phyloP scores from a whole-genome alignment of 2,329 filamentous ascomycete species.

The Trichophyton rubrum region DNA sequence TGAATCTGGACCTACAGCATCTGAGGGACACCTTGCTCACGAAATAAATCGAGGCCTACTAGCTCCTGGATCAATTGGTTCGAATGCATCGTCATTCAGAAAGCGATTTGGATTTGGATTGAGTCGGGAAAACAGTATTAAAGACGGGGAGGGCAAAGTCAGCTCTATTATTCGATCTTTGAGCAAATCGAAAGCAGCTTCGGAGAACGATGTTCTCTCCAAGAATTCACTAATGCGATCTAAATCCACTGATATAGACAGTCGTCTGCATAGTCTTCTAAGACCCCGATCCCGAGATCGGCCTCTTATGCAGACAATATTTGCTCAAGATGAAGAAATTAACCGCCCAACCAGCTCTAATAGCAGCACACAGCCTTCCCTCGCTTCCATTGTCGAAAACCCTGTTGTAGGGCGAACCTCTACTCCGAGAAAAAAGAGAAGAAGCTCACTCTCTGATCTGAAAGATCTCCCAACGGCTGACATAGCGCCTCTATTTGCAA shows the following conservation, averaged over 20 bases:
- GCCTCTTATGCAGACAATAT: slow-evolving; percentile 37
- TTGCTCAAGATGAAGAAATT: slow-evolving; percentile 36
- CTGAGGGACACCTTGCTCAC: slow-evolving; percentile 33
- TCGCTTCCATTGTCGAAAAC: slow-evolving; percentile 43
- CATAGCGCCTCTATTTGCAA: slow-evolving; percentile 27
- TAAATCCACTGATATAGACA: slow-evolving; percentile 63
- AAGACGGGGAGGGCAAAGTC: slow-evolving; percentile 54
- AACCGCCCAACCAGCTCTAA: slow-evolving; percentile 35
- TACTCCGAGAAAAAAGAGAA: slow-evolving; percentile 60
- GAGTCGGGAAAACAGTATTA: slow-evolving; percentile 67
- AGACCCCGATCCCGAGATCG: slow-evolving; percentile 46
- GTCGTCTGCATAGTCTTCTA: slow-evolving; percentile 33
- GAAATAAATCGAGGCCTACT: slow-evolving; percentile 51
- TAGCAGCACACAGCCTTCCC: slow-evolving; percentile 30
- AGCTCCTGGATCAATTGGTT: slow-evolving; percentile 63
- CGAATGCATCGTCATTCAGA: slow-evolving; percentile 74
- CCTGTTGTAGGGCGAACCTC: slow-evolving; percentile 33
- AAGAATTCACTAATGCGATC: slow-evolving; percentile 57
- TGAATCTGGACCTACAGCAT: slow-evolving; percentile 39
- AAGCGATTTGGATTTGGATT: slow-evolving; percentile 74
- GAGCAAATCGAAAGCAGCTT: slow-evolving; percentile 61
- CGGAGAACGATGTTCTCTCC: slow-evolving; percentile 53
- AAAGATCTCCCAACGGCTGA: slow-evolving; percentile 53
- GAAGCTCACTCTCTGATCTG: slow-evolving; percentile 84
- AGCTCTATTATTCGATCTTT: slow-evolving; percentile 75